A percentile compares a stretch with the other conserved stretches of the same genome.
Conservation (phyloP, 106 monocot genomes). For the Dactylorhiza incarnata region DNA sequence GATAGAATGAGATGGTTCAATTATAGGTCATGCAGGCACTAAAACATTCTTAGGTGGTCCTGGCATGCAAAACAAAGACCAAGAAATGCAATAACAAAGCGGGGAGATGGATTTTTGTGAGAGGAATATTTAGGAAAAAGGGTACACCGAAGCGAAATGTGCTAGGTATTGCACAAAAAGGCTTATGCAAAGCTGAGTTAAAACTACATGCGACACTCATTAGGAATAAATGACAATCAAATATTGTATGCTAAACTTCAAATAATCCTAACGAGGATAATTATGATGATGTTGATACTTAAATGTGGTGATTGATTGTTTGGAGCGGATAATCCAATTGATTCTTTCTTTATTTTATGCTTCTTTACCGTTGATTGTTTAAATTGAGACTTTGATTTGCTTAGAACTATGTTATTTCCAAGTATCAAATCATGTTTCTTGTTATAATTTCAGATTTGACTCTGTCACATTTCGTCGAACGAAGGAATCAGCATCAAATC, state of each 20-base stretch:
- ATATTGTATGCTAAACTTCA: not conserved
- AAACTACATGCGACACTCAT: not conserved
- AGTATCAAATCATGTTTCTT: not conserved
- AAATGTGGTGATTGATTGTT: not conserved
- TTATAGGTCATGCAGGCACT: too few species aligned
- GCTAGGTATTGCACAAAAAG: not conserved
- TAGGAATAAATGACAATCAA: not conserved
- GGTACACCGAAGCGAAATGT: not conserved
- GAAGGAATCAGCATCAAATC: constrained; percentile 60
- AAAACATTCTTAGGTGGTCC: too few species aligned
- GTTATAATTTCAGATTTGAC: constrained; percentile 53
- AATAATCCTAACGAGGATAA: not conserved
- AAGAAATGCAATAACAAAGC: too few species aligned
- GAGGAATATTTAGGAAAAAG: not conserved
- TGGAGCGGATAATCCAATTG: not conserved
- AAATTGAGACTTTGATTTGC: not conserved
- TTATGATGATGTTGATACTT: not conserved
- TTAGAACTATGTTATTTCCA: not conserved
- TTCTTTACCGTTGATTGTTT: not conserved
- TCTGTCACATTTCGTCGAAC: constrained; percentile 66
- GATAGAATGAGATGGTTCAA: too few species aligned
- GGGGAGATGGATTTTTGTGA: not conserved
- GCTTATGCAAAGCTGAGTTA: not conserved
- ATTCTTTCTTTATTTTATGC: not conserved
- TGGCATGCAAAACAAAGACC: too few species aligned